Evolutionary conservation across 129 eudicot species (phyloP).

Genomic region (Saussurea involucrata): DNA sequence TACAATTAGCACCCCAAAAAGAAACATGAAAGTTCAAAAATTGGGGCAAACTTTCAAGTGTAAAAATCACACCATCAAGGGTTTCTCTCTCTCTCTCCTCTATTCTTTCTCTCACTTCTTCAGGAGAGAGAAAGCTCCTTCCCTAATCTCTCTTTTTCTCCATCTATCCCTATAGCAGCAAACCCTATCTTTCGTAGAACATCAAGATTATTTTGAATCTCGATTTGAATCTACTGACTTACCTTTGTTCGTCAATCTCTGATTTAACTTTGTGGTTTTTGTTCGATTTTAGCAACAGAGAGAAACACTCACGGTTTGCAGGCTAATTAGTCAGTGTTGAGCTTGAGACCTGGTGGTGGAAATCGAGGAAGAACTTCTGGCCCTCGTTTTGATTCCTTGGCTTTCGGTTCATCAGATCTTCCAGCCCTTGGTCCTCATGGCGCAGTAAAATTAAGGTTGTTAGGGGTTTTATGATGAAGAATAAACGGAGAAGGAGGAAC

Average conservation of each 20-base stretch:
- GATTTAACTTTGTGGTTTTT: constrained; percentile 19
- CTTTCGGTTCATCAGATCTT: too few relatives aligned
- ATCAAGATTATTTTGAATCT: constrained; percentile 5
- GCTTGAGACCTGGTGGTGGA: constrained; percentile 98
- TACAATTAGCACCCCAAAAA: background rate
- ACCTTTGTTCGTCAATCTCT: constrained; percentile 21
- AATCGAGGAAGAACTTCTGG: too few relatives aligned
- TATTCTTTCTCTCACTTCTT: constrained; percentile 36
- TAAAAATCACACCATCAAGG: constrained; percentile 27
- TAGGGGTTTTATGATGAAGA: too few relatives aligned
- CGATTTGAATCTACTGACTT: constrained; percentile 19
- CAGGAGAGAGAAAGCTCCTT: constrained; percentile 50
- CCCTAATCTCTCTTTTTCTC: constrained; percentile 19
- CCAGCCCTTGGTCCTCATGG: too few relatives aligned
- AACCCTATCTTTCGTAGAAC: constrained; percentile 28
- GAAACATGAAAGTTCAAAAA: background rate
- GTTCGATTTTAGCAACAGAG: constrained; percentile 10
- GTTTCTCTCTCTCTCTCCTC: constrained; percentile 60
- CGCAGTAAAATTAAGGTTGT: too few relatives aligned
- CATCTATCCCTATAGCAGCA: constrained; percentile 26
- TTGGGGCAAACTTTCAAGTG: background rate
- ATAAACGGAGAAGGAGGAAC: too few relatives aligned
- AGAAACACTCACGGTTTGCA: constrained; percentile 64
- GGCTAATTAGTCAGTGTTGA: constrained; percentile 86
- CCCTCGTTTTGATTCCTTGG: too few relatives aligned